Conservation (phyloP, 1,139 yeast species). For the Eremothecium sinecaudum region DNA sequence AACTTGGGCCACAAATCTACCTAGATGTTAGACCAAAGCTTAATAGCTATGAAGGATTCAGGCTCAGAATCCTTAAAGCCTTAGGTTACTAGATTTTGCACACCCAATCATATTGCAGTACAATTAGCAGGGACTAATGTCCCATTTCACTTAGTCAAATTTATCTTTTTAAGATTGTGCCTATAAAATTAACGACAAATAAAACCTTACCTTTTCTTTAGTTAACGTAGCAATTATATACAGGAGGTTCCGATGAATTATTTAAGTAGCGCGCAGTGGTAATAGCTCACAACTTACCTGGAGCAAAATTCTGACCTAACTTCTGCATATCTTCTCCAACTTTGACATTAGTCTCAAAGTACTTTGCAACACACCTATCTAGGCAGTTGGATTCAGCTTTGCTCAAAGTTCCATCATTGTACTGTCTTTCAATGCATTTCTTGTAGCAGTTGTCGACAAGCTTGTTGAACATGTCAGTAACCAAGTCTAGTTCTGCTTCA, state of each 20-base stretch:
- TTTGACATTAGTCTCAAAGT: constrained; percentile 90
- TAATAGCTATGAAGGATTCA: constrained; percentile 69
- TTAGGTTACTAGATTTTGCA: constrained; percentile 36
- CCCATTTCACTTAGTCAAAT: too few relatives aligned
- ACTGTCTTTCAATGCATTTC: constrained; percentile 65
- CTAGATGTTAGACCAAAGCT: constrained; percentile 89
- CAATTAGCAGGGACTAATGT: too few relatives aligned
- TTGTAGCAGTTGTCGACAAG: constrained; percentile 73
- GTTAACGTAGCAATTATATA: too few relatives aligned
- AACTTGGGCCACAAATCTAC: constrained; percentile 52
- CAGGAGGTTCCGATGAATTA: too few relatives aligned
- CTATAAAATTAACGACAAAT: too few relatives aligned
- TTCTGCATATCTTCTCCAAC: constrained; percentile 89
- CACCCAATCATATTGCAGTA: too few relatives aligned
- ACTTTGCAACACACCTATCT: constrained; percentile 95
- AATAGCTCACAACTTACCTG: constrained; percentile 32
- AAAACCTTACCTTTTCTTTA: too few relatives aligned
- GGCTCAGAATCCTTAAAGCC: constrained; percentile 52
- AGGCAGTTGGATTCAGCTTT: constrained; percentile 85
- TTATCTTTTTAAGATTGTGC: too few relatives aligned
- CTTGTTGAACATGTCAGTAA: constrained; percentile 93
- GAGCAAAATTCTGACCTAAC: constrained; percentile 46
- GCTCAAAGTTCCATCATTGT: constrained; percentile 67
- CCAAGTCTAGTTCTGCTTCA: constrained; percentile 85
- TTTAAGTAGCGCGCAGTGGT: too few relatives aligned